Evolutionary conservation across 176 grass and related monocot species (phyloP).

Genomic region (Melocanna baccifera): DNA sequence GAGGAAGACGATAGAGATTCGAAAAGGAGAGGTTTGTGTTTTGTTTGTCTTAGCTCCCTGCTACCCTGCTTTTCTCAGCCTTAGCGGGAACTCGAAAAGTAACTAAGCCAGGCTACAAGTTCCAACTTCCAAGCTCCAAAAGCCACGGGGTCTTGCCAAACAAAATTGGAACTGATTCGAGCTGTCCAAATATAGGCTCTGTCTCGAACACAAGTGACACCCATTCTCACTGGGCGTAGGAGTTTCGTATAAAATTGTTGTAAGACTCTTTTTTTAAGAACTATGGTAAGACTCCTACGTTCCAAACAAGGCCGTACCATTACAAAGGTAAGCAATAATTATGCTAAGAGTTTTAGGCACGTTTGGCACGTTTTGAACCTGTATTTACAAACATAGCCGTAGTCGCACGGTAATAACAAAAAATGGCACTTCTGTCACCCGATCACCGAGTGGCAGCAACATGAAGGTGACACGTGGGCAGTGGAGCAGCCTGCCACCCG

Average conservation of each 20-base stretch:
- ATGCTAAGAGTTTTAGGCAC: too few species aligned
- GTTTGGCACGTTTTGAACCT: too few species aligned
- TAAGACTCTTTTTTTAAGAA: too few species aligned
- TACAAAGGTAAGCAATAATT: neutral
- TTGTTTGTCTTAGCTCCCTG: conserved; percentile 15
- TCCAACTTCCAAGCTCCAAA: conserved; percentile 25
- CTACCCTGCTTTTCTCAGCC: conserved; percentile 16
- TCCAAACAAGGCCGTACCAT: neutral
- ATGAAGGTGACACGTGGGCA: too few species aligned
- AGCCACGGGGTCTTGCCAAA: neutral
- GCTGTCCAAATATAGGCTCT: neutral
- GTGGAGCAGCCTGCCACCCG: too few species aligned
- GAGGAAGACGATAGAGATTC: conserved; percentile 23
- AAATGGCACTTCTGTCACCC: too few species aligned
- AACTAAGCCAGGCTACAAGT: conserved; percentile 16
- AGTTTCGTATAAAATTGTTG: neutral
- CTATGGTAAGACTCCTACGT: neutral
- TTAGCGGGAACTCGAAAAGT: neutral
- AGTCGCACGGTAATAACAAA: too few species aligned
- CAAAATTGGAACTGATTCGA: neutral
- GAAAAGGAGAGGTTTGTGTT: conserved; percentile 24
- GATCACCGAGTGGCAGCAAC: too few species aligned
- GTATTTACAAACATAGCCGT: too few species aligned
- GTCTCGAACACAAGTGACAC: too few species aligned
- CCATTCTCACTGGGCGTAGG: neutral